Percentiles rank a stretch among this genome's conserved stretches.
Conservation (phyloP, 345 rosid species). For the Eucalyptus viminalis region DNA sequence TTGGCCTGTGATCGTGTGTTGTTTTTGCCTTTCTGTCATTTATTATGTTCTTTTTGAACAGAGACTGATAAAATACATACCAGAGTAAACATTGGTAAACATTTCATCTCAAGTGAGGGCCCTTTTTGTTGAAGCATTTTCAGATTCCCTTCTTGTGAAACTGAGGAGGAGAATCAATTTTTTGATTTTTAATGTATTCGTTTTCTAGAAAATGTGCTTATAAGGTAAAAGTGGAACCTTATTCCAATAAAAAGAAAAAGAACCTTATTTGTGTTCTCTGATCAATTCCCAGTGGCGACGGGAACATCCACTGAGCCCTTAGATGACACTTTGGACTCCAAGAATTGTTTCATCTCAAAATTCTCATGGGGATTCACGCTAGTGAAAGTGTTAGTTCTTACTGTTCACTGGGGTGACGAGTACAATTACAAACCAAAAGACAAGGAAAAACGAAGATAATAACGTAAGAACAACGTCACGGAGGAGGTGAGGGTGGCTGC, state of each 20-base stretch:
- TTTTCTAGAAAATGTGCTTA: not conserved
- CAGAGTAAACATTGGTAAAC: not conserved
- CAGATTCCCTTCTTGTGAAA: not conserved
- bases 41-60: not conserved
- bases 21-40: not conserved
- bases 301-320: not conserved
- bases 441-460: too few species aligned
- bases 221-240: not conserved
- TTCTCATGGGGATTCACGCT: not conserved
- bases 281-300: not conserved
- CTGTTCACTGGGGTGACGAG: too few species aligned
- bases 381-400: too few species aligned
- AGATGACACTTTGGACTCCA: not conserved
- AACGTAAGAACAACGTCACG: not conserved
- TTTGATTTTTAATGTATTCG: not conserved
- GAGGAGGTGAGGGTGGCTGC: not conserved
- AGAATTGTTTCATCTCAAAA: not conserved
- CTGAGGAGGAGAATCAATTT: not conserved
- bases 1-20: not conserved
- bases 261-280: not conserved
- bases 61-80: not conserved
- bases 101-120: not conserved
- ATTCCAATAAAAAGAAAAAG: not conserved
- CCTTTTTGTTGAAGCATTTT: not conserved
- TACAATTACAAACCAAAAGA: too few species aligned